Percentiles rank a stretch among this genome's conserved stretches.
Conservation (phyloP, 495 filamentous ascomycete species). For the Gamarada debralockiae region DNA sequence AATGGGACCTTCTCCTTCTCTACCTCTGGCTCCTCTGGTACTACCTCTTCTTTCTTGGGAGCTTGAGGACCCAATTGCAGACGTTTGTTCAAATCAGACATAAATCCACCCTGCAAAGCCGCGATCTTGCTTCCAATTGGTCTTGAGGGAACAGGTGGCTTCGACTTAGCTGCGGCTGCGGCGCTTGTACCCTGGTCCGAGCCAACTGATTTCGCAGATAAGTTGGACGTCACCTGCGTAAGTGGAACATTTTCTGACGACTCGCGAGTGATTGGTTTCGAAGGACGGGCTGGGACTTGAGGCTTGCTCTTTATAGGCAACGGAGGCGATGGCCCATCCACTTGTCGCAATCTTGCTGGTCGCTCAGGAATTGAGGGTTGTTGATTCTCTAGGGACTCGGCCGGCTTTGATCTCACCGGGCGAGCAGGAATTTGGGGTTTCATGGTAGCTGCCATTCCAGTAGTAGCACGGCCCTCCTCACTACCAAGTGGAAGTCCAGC, state of each 20-base stretch:
- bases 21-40: constrained; percentile 50
- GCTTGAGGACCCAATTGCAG: constrained; percentile 76
- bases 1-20: constrained; percentile 72
- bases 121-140: constrained; percentile 84
- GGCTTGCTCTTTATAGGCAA: constrained; percentile 75
- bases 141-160: constrained; percentile 77
- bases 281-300: constrained; percentile 67
- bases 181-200: constrained; percentile 27
- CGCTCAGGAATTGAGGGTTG: constrained; percentile 37
- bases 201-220: constrained; percentile 29
- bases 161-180: constrained; percentile 52
- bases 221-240: constrained; percentile 29
- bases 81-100: constrained; percentile 84
- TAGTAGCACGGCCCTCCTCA: constrained; percentile 28
- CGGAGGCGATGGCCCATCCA: constrained; percentile 42
- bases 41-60: constrained; percentile 63
- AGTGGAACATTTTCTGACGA: constrained; percentile 34
- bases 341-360: constrained; percentile 26
- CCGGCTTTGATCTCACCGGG: constrained; percentile 33
- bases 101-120: constrained; percentile 82
- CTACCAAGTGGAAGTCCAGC: constrained; percentile 17
- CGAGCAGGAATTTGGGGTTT: constrained; percentile 39
- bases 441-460: constrained; percentile 26
- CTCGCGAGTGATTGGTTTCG: constrained; percentile 44
- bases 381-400: constrained; percentile 32